Base-by-base conservation (phyloP, 208 protist genomes). In the Acanthamoeba quina region DNA sequence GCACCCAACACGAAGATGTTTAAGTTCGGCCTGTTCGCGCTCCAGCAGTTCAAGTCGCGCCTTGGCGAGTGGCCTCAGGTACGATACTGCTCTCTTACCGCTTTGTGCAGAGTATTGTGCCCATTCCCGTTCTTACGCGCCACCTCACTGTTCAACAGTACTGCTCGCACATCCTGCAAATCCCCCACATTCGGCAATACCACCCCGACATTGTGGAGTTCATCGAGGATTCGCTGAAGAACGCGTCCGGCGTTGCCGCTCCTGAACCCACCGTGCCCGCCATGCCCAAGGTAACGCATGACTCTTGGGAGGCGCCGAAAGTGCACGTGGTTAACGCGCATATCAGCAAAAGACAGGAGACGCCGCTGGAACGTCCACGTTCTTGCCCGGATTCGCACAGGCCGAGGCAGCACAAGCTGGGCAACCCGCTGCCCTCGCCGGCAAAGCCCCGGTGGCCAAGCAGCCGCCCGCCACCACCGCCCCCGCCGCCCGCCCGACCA, bases 41-140 rank as follows among this genome's bases (percentile, higher is more conserved):
- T 99, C 5, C 96, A 99, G 90, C 97, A 99, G 92, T 99, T 99
- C 91, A 99, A 99, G 94, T 91, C 95, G 47, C 96, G 98, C 68
- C 94, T 99, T 34, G 96, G 96, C n/a, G 98, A 99, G 94, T 99
- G 99, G 99, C 99, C 99, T 52, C 98, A 99, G 92, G 92, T 94
- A n/a, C 62, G 19, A 34, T 13, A 26, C 34, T 52, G 15, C 6
- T 19, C 78, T 62, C 15, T 82, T 62, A 56, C 52, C 52, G 21
- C 17, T 19, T 5, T 19, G 2, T 19, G 52, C 21, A 0, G 52
- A 13, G 52, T 56, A 1, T 11, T 62, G 9, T 78, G 11, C 64
- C 49, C 62, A 29, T 31, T 26, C 74, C 29, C n/a, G 29, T 93
- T 60, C 41, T 49, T 26, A 86, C 13, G 2, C 29, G 21, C 34